Evolutionary conservation across 768 basidiomycete genomes (phyloP).

Genomic region (Phlebiopsis flavidoalba): DNA sequence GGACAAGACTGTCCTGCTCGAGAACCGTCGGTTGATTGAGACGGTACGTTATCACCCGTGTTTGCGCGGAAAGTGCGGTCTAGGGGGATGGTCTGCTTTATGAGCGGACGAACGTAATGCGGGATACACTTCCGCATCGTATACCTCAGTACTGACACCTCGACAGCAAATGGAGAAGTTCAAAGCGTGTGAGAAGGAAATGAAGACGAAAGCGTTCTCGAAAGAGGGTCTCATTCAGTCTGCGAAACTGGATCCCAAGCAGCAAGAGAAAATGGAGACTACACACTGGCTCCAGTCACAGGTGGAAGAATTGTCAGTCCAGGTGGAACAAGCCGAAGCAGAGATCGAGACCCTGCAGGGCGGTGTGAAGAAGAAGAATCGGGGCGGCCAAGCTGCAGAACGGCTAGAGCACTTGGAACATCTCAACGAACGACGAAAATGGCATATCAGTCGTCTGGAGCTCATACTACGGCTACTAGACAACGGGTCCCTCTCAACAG

Average conservation of each 20-base stretch:
- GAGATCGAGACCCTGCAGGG: conserved; percentile 83
- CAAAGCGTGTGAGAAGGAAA: conserved; percentile 99
- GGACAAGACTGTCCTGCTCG: conserved; percentile 90
- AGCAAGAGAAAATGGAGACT: conserved; percentile 92
- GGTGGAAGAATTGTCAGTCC: conserved; percentile 89
- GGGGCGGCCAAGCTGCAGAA: conserved; percentile 59
- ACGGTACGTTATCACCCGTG: conserved; percentile 55
- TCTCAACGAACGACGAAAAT: conserved; percentile 90
- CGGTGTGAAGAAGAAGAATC: conserved; percentile 80
- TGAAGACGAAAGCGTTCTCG: conserved; percentile 99
- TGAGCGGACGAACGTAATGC: not conserved
- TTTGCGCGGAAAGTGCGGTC: not conserved
- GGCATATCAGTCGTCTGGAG: conserved; percentile 92
- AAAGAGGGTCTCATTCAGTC: conserved; percentile 97
- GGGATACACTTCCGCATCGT: not conserved
- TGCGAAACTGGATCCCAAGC: conserved; percentile 92
- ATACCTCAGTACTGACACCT: not conserved
- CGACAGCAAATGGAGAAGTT: conserved; percentile 99
- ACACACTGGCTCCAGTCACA: conserved; percentile 81
- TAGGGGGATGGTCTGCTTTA: not conserved
- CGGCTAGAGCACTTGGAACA: conserved; percentile 80
- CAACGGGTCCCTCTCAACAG: conserved; percentile 83
- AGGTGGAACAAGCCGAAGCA: conserved; percentile 92
- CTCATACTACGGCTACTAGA: conserved; percentile 89
- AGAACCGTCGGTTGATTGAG: conserved; percentile 94